phyloP scores from a whole-genome alignment of 352 stramenopile genomes.

The Phytophthora citricola region DNA sequence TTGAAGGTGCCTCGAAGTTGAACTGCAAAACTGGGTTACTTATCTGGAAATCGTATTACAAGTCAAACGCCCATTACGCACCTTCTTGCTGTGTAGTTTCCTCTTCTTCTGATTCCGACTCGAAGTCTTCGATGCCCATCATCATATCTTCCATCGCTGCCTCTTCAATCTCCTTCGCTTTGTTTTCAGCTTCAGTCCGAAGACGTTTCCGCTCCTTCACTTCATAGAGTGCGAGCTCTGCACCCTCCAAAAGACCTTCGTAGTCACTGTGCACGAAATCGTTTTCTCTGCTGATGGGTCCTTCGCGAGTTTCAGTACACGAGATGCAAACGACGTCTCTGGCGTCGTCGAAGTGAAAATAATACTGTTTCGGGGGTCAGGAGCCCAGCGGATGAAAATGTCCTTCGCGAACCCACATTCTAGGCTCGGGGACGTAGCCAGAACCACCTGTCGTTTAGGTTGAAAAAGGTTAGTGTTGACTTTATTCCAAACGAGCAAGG shows the following conservation, averaged over 20 bases:
- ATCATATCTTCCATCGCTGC: constrained; percentile 93
- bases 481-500: not conserved
- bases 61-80: constrained; percentile 7
- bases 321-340: constrained; percentile 72
- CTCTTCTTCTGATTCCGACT: constrained; percentile 85
- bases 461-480: not conserved
- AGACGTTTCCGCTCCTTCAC: constrained; percentile 87
- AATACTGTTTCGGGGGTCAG: constrained; percentile 81
- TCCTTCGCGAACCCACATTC: constrained; percentile 88
- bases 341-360: constrained; percentile 80
- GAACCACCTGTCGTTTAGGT: constrained; percentile 60
- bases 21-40: constrained; percentile 36
- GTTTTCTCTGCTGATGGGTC: constrained; percentile 52
- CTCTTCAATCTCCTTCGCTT: constrained; percentile 89
- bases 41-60: constrained; percentile 1
- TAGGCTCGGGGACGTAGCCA: constrained; percentile 80
- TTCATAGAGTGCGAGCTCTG: constrained; percentile 85
- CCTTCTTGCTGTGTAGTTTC: constrained; percentile 63
- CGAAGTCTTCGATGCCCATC: constrained; percentile 91
- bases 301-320: constrained; percentile 66
- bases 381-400: constrained; percentile 84
- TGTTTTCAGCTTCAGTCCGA: constrained; percentile 86
- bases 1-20: constrained; percentile 89
- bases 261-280: constrained; percentile 69
- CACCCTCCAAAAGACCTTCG: constrained; percentile 85